Percentiles rank a stretch among this genome's conserved stretches.
These are phyloP conservation scores for Parascedosporium putredinis DNA, from an alignment of 2,329 filamentous ascomycete genomes.

Conservation along the genomic window DNA sequence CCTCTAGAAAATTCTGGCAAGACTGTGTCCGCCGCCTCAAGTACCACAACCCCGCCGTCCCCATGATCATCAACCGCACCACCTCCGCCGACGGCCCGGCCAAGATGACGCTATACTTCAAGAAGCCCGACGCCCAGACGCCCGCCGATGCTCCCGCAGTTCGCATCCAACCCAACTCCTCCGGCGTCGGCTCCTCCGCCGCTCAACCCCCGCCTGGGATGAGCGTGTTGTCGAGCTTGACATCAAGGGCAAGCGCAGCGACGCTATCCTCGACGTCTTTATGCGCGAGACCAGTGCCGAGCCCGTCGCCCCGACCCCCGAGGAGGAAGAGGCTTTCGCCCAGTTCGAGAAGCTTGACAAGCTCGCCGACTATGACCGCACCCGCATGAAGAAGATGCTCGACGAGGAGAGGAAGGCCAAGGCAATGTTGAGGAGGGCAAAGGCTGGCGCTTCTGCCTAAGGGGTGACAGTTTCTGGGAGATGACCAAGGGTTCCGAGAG, in stretches of 20 bases:
- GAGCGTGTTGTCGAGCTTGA: slow-evolving; percentile 46
- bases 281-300: slow-evolving; percentile 52
- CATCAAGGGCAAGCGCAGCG: slow-evolving; percentile 52
- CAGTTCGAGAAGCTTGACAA: slow-evolving; percentile 44
- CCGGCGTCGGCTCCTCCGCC: slow-evolving; percentile 34
- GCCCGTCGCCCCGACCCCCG: slow-evolving; percentile 42
- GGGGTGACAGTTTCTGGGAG: too few relatives aligned
- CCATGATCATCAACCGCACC: slow-evolving; percentile 71
- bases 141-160: slow-evolving; percentile 18
- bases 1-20: slow-evolving; percentile 74
- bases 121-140: slow-evolving; percentile 21
- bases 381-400: slow-evolving; percentile 39
- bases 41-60: slow-evolving; percentile 80
- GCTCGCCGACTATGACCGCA: slow-evolving; percentile 43
- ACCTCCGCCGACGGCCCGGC: slow-evolving; percentile 44
- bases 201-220: slow-evolving; percentile 36
- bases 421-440: slow-evolving; percentile 32
- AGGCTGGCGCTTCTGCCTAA: slow-evolving; percentile 20
- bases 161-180: slow-evolving; percentile 33
- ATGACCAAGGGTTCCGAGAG: too few relatives aligned
- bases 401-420: slow-evolving; percentile 52
- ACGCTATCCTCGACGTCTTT: slow-evolving; percentile 53
- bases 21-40: slow-evolving; percentile 76
- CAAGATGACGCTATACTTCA: slow-evolving; percentile 56
- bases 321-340: slow-evolving; percentile 48